Conservation (phyloP, 2,329 filamentous ascomycete species). For the Thermoascus crustaceus region DNA sequence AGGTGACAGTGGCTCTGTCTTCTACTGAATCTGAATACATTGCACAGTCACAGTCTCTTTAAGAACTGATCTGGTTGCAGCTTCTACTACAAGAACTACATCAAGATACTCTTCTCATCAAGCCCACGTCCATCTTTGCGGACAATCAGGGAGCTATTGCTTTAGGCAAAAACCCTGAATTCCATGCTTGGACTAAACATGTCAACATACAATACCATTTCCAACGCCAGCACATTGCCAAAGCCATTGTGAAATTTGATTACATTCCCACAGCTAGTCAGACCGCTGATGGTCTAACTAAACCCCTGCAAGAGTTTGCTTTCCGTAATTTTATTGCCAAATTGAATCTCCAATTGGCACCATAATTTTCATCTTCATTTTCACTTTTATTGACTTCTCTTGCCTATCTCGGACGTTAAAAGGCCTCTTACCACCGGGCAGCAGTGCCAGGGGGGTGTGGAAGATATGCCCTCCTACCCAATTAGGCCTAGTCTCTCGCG, state of each 20-base stretch:
- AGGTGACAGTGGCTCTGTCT: neutral
- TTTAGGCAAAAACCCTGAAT: slow-evolving; percentile 8
- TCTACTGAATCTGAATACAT: neutral
- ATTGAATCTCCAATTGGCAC: too few species aligned
- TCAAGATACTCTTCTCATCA: neutral
- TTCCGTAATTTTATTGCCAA: too few species aligned
- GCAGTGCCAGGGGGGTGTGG: too few species aligned
- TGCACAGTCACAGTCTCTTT: neutral
- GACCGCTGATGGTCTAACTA: neutral
- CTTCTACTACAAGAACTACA: neutral
- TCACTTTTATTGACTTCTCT: too few species aligned
- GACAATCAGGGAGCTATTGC: slow-evolving; percentile 9
- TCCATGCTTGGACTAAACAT: slow-evolving; percentile 11
- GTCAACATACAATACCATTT: slow-evolving; percentile 3
- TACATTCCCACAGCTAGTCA: neutral
- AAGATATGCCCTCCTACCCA: too few species aligned
- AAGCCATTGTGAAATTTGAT: slow-evolving; percentile 1
- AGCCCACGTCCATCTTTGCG: slow-evolving; percentile 8
- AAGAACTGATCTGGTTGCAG: neutral
- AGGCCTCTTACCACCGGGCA: too few species aligned
- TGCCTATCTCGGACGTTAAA: too few species aligned
- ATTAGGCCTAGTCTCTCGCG: too few species aligned
- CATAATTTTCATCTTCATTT: too few species aligned
- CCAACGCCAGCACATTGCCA: neutral
- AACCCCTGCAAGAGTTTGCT: too few species aligned